Evolutionary conservation across 352 stramenopile genomes (phyloP).

Genomic region (Globisporangium cederbergense): DNA sequence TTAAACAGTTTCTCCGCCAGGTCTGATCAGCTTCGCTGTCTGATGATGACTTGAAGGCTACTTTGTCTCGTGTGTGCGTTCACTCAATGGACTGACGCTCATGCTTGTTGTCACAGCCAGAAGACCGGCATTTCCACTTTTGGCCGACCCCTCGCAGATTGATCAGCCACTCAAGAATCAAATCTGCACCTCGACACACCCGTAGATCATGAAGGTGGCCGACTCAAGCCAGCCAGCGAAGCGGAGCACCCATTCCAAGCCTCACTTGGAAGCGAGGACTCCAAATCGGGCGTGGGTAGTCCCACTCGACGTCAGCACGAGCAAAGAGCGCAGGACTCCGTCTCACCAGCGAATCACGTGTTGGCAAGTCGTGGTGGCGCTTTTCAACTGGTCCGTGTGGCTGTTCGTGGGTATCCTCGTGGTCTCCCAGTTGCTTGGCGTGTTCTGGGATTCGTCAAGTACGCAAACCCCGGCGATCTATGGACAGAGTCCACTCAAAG

Average conservation of each 20-base stretch:
- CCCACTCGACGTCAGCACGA: background rate
- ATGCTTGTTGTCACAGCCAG: background rate
- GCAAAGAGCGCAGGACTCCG: background rate
- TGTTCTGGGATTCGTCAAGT: slow-evolving; percentile 3
- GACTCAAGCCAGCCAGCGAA: background rate
- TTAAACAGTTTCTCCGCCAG: no score
- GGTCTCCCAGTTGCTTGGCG: slow-evolving; percentile 1
- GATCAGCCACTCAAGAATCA: background rate
- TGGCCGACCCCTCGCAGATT: background rate
- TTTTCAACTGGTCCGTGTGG: slow-evolving; percentile 5
- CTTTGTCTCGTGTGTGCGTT: background rate
- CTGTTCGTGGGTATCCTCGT: background rate
- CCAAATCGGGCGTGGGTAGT: background rate
- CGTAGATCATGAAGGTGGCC: background rate
- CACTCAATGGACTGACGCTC: background rate
- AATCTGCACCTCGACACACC: no score
- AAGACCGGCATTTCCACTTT: background rate
- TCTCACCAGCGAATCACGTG: background rate
- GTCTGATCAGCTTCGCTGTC: no score
- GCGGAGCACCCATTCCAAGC: background rate
- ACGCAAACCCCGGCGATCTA: background rate
- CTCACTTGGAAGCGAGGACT: no score
- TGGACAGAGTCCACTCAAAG: slow-evolving; percentile 6
- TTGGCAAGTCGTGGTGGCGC: background rate
- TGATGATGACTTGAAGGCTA: no score